Percentiles rank a stretch among this genome's conserved stretches.
Evolutionary conservation across 805 yeast genomes (phyloP).

Genomic region (Lipomyces yamadae): DNA sequence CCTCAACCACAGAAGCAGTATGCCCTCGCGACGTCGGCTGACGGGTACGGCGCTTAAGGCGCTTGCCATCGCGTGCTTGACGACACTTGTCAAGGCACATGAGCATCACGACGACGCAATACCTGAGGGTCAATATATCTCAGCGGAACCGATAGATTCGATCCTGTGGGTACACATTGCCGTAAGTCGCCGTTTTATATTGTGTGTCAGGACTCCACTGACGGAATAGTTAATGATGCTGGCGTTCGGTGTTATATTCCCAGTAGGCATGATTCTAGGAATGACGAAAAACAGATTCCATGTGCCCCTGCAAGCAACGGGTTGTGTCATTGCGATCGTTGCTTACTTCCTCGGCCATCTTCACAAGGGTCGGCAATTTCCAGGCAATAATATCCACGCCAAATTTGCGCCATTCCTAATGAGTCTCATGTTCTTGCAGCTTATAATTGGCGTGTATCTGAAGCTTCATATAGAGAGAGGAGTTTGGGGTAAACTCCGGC

Average conservation of each 20-base stretch:
- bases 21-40: background rate
- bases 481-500: conserved; percentile 44
- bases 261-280: conserved; percentile 50
- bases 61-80: background rate
- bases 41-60: background rate
- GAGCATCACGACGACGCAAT: conserved; percentile 39
- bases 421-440: conserved; percentile 43
- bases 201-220: background rate
- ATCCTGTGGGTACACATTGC: conserved; percentile 44
- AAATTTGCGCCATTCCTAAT: conserved; percentile 47
- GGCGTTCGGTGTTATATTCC: conserved; percentile 50
- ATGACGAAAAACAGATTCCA: conserved; percentile 47
- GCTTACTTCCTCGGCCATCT: conserved; percentile 50
- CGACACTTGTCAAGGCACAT: conserved; percentile 27
- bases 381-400: conserved; percentile 46
- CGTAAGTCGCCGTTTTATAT: conserved; percentile 15
- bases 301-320: conserved; percentile 47
- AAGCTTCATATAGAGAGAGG: conserved; percentile 48
- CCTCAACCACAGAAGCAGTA: background rate
- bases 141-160: conserved; percentile 40
- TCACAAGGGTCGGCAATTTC: conserved; percentile 47
- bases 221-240: conserved; percentile 41
- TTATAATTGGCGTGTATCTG: conserved; percentile 47
- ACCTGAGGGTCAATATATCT: conserved; percentile 39
- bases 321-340: conserved; percentile 45